Evolutionary conservation across 305 asterid genomes (phyloP).

Genomic region (Striga hermonthica): DNA sequence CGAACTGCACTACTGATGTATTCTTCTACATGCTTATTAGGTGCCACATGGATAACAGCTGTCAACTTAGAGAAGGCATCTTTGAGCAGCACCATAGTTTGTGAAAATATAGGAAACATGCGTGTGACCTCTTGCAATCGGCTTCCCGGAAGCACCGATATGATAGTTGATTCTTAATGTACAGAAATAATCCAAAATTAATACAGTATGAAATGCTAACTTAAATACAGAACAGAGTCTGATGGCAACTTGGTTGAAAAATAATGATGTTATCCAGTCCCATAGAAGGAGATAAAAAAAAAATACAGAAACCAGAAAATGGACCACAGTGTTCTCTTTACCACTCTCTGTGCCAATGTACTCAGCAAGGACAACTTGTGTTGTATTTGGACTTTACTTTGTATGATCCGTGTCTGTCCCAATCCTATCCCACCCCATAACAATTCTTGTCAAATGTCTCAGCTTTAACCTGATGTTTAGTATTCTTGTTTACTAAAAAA

Average conservation of each 20-base stretch:
- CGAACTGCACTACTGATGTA: slow-evolving; percentile 43
- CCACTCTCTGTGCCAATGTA: too few species aligned
- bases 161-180: slow-evolving; percentile 60
- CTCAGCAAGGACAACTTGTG: neutral
- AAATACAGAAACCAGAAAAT: neutral
- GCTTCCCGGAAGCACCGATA: slow-evolving; percentile 93
- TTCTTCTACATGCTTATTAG: slow-evolving; percentile 67
- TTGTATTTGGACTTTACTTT: neutral
- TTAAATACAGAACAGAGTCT: slow-evolving; percentile 16
- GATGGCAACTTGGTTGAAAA: slow-evolving; percentile 15
- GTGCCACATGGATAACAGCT: slow-evolving; percentile 73
- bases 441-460: neutral
- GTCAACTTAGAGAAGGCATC: slow-evolving; percentile 46
- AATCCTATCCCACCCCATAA: too few species aligned
- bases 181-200: slow-evolving; percentile 30
- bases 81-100: slow-evolving; percentile 55
- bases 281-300: neutral
- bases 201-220: slow-evolving; percentile 11
- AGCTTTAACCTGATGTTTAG: neutral
- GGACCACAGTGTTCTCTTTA: neutral
- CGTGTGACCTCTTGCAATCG: slow-evolving; percentile 86
- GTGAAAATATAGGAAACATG: slow-evolving; percentile 70
- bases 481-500: neutral
- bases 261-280: slow-evolving; percentile 4
- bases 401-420: too few species aligned